A percentile compares a stretch with the other conserved stretches of the same genome.
Conservation (phyloP, 192 early-diverging fungal genomes). For the Phycomyces blakesleeanus region DNA sequence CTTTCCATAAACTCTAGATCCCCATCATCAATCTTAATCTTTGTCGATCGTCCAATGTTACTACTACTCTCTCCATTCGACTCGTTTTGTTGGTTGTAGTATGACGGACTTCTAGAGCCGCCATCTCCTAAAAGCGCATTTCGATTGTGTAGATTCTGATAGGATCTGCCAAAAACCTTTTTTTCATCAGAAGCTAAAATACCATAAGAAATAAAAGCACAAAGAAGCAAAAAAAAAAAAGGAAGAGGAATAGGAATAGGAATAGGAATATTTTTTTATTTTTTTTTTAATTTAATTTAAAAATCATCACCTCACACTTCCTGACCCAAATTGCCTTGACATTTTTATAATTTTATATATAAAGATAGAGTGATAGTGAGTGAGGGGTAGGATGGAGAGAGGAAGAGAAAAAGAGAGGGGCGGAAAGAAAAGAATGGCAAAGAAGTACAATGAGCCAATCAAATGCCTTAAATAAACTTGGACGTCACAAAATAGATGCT, state of each 20-base stretch:
- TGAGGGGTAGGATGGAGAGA: not conserved
- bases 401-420: too few relatives aligned
- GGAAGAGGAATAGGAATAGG: too few relatives aligned
- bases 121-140: not conserved
- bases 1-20: constrained; percentile 35
- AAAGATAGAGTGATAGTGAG: not conserved
- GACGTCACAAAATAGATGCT: too few relatives aligned
- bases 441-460: not conserved
- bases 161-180: not conserved
- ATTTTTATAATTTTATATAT: not conserved
- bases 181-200: too few relatives aligned
- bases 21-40: constrained; percentile 33
- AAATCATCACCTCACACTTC: constrained; percentile 12
- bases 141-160: not conserved
- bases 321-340: constrained; percentile 18
- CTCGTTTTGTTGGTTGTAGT: not conserved
- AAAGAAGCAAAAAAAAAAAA: too few relatives aligned
- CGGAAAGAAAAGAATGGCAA: too few relatives aligned
- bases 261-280: too few relatives aligned
- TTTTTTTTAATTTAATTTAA: not conserved
- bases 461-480: too few relatives aligned
- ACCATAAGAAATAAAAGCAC: too few relatives aligned
- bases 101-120: not conserved
- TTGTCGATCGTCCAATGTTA: constrained; percentile 6
- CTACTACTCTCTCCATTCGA: constrained; percentile 3